Evolutionary conservation across 345 rosid species (phyloP), one percentile per base, ranked within the genome.

Genomic region (Jatropha curcas): DNA sequence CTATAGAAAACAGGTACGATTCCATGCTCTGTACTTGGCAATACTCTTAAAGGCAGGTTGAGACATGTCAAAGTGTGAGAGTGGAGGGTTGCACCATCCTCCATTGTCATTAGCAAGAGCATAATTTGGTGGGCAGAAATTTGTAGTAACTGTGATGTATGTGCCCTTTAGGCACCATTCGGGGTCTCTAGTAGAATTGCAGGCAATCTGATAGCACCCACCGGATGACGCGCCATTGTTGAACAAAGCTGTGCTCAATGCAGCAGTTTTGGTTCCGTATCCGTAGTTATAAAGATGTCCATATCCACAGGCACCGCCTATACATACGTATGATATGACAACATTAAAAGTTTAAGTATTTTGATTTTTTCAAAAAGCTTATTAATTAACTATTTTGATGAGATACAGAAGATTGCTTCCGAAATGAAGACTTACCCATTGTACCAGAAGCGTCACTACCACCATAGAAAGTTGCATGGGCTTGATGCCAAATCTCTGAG

Each of bases 71-170:
- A 78, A 78, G 12, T 73, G 77, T 5, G 77, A 55, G 2, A 67
- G 63, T 16, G 81, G 81, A 31, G 81, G 81, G 41, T 73, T 78
- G 60, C 81, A 78, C 81, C 81, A 78, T 14, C 81, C 81, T 11
- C 81, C 81, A 28, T 68, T 34, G 67, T 78, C 71, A 45, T 35
- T 77, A 2, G 81, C 77, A 6, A 77, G 81, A 31, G 51, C 35
- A 35, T 72, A 77, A 14, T 78, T 78, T 22, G 81, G 77, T 27
- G 81, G 77, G 31, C 81, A 78, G 71, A 78, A 64, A n/a, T 78
- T 78, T 16, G 81, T 78, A 7, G 81, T 78, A 46, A 78, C 19
- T 0, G 74, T 68, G 25, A 78, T 78, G 25, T 13, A 73, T 41
- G 56, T 71, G 11, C 77, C 81, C 68, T 17, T 52, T 1, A 73